A percentile compares a stretch with the other conserved stretches of the same genome.
phyloP scores from a whole-genome alignment of 768 basidiomycete genomes.

The Postia placenta region DNA sequence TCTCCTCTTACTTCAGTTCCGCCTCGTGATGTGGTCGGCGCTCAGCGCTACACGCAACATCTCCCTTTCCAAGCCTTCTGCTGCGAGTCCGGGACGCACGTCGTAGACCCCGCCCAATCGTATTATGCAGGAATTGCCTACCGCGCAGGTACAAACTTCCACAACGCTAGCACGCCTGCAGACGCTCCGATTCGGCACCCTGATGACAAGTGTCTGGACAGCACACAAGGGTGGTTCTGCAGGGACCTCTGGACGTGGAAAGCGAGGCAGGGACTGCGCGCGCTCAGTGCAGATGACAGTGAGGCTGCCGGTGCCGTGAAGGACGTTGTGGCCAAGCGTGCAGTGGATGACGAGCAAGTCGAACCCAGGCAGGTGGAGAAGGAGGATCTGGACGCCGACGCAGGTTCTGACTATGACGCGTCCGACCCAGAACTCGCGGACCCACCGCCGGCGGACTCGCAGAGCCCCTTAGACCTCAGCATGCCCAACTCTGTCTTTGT shows the following conservation, averaged over 20 bases:
- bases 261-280: constrained; percentile 70
- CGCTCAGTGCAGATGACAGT: constrained; percentile 33
- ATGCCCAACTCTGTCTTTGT: constrained; percentile 87
- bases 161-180: constrained; percentile 70
- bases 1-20: constrained; percentile 88
- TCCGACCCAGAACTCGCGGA: constrained; percentile 27
- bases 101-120: constrained; percentile 92
- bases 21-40: constrained; percentile 79
- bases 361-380: constrained; percentile 24
- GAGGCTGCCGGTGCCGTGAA: constrained; percentile 9
- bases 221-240: constrained; percentile 97
- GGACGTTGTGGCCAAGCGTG: constrained; percentile 3
- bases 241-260: constrained; percentile 93
- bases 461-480: constrained; percentile 32
- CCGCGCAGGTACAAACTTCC: constrained; percentile 73
- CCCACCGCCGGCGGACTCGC: constrained; percentile 32
- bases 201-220: constrained; percentile 89
- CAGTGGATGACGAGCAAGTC: constrained; percentile 17
- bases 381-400: constrained; percentile 70
- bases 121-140: constrained; percentile 91
- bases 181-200: constrained; percentile 51
- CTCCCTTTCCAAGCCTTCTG: constrained; percentile 98
- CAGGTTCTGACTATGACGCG: constrained; percentile 83
- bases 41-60: constrained; percentile 81
- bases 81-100: constrained; percentile 96